phyloP scores from a whole-genome alignment of 2,329 filamentous ascomycete genomes.

The Ophiostoma ips region DNA sequence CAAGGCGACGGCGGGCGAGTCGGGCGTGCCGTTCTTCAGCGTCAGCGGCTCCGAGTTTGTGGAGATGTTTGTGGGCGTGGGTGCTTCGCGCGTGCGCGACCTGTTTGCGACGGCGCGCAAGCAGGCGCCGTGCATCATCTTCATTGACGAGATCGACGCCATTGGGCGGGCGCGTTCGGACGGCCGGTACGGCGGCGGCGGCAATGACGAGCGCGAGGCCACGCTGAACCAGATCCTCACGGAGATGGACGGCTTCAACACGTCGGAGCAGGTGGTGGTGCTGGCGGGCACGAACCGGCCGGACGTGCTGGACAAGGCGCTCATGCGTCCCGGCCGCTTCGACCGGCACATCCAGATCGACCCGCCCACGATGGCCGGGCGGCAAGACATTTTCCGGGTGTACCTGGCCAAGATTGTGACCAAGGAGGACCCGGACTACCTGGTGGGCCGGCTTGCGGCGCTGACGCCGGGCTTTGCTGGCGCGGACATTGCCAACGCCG shows the following conservation, averaged over 20 bases:
- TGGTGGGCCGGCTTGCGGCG: conserved; percentile 78
- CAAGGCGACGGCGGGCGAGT: conserved; percentile 95
- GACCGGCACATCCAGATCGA: conserved; percentile 95
- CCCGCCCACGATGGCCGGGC: conserved; percentile 87
- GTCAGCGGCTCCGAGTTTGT: conserved; percentile 98
- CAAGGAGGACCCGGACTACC: conserved; percentile 72
- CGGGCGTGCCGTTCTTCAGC: conserved; percentile 92
- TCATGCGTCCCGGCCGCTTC: conserved; percentile 94
- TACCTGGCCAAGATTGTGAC: conserved; percentile 93
- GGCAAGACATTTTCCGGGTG: conserved; percentile 90
- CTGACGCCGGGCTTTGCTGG: conserved; percentile 94
- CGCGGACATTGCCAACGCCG: conserved; percentile 95
- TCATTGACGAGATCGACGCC: conserved; percentile 98
- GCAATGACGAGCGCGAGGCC: conserved; percentile 92
- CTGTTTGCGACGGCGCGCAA: conserved; percentile 89
- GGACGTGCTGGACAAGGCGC: conserved; percentile 84
- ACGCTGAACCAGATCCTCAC: conserved; percentile 97
- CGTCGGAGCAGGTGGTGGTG: conserved; percentile 88
- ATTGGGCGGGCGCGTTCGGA: conserved; percentile 86
- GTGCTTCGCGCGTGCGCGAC: conserved; percentile 87
- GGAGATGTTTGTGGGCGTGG: conserved; percentile 99
- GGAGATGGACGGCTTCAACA: conserved; percentile 99
- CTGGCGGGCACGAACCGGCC: conserved; percentile 92
- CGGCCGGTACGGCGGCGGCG: conserved; percentile 57
- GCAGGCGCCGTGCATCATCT: conserved; percentile 96